These are phyloP conservation scores for Camellia japonica DNA, from an alignment of 148 eudicot species.

Conservation along the genomic window DNA sequence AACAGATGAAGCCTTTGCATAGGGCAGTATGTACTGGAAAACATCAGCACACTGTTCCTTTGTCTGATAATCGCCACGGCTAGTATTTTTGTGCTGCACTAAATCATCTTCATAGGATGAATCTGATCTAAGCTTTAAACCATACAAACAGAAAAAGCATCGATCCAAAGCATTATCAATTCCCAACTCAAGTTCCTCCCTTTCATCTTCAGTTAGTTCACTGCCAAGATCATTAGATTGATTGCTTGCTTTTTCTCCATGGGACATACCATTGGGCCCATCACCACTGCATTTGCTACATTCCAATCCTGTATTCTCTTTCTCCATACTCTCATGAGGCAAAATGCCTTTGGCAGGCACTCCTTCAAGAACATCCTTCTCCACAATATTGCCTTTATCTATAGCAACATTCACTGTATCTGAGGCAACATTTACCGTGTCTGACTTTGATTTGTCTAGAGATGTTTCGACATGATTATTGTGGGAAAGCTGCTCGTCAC, in stretches of 20 bases:
- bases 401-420: conserved; percentile 23
- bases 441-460: conserved; percentile 20
- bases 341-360: conserved; percentile 24
- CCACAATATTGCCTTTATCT: conserved; percentile 20
- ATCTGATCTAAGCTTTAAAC: conserved; percentile 87
- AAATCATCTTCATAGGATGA: conserved; percentile 83
- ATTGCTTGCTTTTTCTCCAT: conserved; percentile 35
- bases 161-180: conserved; percentile 94
- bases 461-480: conserved; percentile 32
- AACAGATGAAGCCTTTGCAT: conserved; percentile 94
- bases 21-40: conserved; percentile 89
- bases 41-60: conserved; percentile 99
- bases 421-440: conserved; percentile 22
- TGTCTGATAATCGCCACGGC: conserved; percentile 92
- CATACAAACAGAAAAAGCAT: conserved; percentile 93
- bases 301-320: conserved; percentile 21
- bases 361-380: conserved; percentile 25
- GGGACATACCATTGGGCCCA: conserved; percentile 20
- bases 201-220: conserved; percentile 74
- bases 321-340: conserved; percentile 27
- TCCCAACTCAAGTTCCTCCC: conserved; percentile 83
- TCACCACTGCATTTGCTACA: conserved; percentile 23
- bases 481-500: conserved; percentile 34
- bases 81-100: conserved; percentile 74
- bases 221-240: conserved; percentile 32